Evolutionary conservation across 768 basidiomycete genomes (phyloP), one percentile per base, ranked within the genome.

Genomic region (Scleroderma citrinum): DNA sequence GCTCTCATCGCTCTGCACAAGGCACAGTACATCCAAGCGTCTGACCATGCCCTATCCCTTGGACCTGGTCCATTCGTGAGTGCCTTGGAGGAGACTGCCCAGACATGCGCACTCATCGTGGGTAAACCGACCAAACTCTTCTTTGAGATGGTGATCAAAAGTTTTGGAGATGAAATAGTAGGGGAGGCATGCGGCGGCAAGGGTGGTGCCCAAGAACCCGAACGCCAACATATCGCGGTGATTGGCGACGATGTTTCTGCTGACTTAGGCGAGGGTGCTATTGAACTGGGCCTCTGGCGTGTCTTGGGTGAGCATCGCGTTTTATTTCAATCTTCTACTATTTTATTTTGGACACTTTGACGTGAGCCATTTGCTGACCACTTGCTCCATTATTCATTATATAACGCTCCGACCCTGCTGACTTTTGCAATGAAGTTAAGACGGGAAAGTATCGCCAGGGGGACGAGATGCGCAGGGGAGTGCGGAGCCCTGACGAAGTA

Each of bases 31-130:
- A 61, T 82, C 23, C 67, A 78, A 54, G 64, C 63, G 17, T 56
- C 69, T 5, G 72, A 77, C 26, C 77, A 72, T 0, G 65, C 65
- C 0, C 71, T 86, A 7, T 82, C 81, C 3, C 69, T 87, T 12
- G 85, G 86, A 2, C 82, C 83, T 0, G 85, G 86, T 0, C 82
- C 85, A 2, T 88, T 87, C 56, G 76, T 87, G 16, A 62, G 70
- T 2, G 83, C 80, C 0, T 70, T 87, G 13, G 83, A 87, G 57
- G 62, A 67, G 14, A 82, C 83, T 1, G 52, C 76, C 0, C 75
- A 71, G 0, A 59, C 68, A 31, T 53, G 70, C 11, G 80, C 83
- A 0, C 71, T 71, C 39, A 68, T 81, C 17, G 75, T 87, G 5
- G 86, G 86, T 2, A 87, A 87, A 58, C 85, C 85, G 0, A 73